Conservation (phyloP, 768 basidiomycete genomes). For the Exsudoporus frostii region DNA sequence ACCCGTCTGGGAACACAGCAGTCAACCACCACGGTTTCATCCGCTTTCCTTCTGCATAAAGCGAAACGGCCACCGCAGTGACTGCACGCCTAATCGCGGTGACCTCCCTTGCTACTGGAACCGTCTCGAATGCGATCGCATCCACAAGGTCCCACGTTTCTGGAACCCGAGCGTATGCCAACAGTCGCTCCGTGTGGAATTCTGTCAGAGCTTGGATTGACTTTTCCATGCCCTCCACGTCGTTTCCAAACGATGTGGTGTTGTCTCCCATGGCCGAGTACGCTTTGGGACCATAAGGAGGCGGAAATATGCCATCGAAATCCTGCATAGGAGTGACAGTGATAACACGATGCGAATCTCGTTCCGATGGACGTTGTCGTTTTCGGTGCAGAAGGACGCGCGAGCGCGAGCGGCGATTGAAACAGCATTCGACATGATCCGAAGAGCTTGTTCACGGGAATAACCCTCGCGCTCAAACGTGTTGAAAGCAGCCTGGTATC, state of each 20-base stretch:
- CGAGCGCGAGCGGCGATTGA: slow-evolving; percentile 49
- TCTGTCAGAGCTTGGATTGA: slow-evolving; percentile 51
- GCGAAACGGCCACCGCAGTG: slow-evolving; percentile 28
- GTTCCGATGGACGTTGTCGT: slow-evolving; percentile 7
- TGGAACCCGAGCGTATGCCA: slow-evolving; percentile 46
- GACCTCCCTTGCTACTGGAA: slow-evolving; percentile 66
- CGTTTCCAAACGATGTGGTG: slow-evolving; percentile 41
- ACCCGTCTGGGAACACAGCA: slow-evolving; percentile 55
- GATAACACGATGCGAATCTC: slow-evolving; percentile 59
- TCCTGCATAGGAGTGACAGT: slow-evolving; percentile 62
- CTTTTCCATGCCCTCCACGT: slow-evolving; percentile 29
- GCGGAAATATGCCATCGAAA: slow-evolving; percentile 72
- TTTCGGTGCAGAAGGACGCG: slow-evolving; percentile 30
- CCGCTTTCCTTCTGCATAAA: slow-evolving; percentile 17
- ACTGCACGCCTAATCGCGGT: slow-evolving; percentile 64
- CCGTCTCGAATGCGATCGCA: slow-evolving; percentile 73
- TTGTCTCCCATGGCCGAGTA: slow-evolving; percentile 36
- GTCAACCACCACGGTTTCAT: slow-evolving; percentile 76
- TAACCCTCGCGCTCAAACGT: slow-evolving; percentile 55
- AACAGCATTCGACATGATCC: slow-evolving; percentile 53
- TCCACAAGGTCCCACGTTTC: slow-evolving; percentile 56
- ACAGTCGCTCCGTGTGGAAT: slow-evolving; percentile 65
- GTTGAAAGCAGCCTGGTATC: slow-evolving; percentile 62
- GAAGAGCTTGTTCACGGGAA: slow-evolving; percentile 38
- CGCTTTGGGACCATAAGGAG: slow-evolving; percentile 63